Evolutionary conservation across 2,329 filamentous ascomycete genomes (phyloP).

Genomic region (Ophidiomyces ophidiicola): DNA sequence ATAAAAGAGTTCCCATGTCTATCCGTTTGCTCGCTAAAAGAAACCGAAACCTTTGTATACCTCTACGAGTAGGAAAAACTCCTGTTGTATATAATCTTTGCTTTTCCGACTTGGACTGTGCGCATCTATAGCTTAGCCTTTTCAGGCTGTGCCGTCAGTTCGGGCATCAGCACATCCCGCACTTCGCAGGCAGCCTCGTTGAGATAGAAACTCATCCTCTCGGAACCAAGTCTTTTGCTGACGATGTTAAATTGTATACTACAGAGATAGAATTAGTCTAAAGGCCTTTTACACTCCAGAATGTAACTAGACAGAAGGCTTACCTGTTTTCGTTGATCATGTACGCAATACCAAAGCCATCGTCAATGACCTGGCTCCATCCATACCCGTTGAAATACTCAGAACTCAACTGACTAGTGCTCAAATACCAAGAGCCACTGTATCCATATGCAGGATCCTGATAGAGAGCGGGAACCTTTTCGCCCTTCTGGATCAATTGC

Average conservation of each 20-base stretch:
- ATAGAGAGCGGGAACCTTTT: conserved; percentile 72
- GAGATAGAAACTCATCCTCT: conserved; percentile 90
- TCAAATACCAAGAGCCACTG: conserved; percentile 79
- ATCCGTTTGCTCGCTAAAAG: conserved; percentile 1
- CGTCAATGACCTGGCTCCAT: conserved; percentile 95
- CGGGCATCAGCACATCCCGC: conserved; percentile 70
- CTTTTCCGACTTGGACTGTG: background rate
- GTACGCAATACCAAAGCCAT: conserved; percentile 93
- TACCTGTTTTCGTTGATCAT: conserved; percentile 99
- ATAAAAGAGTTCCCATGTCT: background rate
- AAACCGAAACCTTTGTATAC: conserved; percentile 1
- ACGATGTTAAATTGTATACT: conserved; percentile 98
- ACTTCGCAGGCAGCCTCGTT: conserved; percentile 88
- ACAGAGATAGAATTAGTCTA: background rate
- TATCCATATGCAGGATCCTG: conserved; percentile 77
- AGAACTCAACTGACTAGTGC: conserved; percentile 75
- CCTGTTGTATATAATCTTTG: too few species aligned
- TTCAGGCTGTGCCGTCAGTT: conserved; percentile 51
- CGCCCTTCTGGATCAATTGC: conserved; percentile 68
- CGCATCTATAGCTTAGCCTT: conserved; percentile 77
- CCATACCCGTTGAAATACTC: conserved; percentile 99
- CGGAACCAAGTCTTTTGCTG: conserved; percentile 78
- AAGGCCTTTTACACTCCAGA: too few species aligned
- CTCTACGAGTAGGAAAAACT: background rate
- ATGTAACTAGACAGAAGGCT: conserved; percentile 20